A percentile compares a stretch with the other conserved stretches of the same genome.
These are phyloP conservation scores for Cryptococcus wingfieldii DNA, from an alignment of 1,284 basidiomycete species.

Conservation along the genomic window DNA sequence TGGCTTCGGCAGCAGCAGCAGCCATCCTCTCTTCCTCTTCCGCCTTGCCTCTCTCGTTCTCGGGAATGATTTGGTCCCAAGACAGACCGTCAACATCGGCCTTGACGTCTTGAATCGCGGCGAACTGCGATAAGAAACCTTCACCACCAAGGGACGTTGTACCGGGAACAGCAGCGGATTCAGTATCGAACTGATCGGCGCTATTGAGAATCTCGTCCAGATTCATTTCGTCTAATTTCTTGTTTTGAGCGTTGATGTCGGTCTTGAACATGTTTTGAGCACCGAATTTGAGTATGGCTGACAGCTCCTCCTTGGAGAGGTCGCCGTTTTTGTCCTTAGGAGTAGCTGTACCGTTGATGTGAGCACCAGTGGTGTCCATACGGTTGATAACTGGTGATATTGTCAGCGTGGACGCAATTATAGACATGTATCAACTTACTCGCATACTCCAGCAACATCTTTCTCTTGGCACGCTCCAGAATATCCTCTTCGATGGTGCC, in stretches of 20 bases:
- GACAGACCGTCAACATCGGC: constrained; percentile 71
- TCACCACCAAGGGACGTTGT: constrained; percentile 93
- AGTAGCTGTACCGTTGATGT: constrained; percentile 77
- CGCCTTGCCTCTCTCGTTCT: constrained; percentile 81
- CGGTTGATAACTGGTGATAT: constrained; percentile 85
- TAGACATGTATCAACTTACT: constrained; percentile 59
- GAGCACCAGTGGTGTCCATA: constrained; percentile 98
- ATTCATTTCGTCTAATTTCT: constrained; percentile 99
- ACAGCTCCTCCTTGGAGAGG: constrained; percentile 94
- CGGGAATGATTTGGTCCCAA: constrained; percentile 99
- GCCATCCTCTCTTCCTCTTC: constrained; percentile 66
- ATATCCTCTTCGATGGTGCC: constrained; percentile 99
- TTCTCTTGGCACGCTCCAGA: constrained; percentile 94
- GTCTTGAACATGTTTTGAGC: constrained; percentile 99
- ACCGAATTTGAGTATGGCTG: constrained; percentile 98
- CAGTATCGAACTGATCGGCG: constrained; percentile 95
- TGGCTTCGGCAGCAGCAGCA: constrained; percentile 53
- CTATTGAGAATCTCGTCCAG: constrained; percentile 96
- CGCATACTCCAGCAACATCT: constrained; percentile 99
- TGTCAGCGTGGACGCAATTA: constrained; percentile 2
- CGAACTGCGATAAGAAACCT: constrained; percentile 91
- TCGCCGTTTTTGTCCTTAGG: constrained; percentile 73
- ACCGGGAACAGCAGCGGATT: constrained; percentile 73
- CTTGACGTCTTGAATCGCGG: constrained; percentile 95
- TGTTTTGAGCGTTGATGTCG: constrained; percentile 84